phyloP scores from a whole-genome alignment of 129 eudicot species.

The Chrysanthemum makinoi region DNA sequence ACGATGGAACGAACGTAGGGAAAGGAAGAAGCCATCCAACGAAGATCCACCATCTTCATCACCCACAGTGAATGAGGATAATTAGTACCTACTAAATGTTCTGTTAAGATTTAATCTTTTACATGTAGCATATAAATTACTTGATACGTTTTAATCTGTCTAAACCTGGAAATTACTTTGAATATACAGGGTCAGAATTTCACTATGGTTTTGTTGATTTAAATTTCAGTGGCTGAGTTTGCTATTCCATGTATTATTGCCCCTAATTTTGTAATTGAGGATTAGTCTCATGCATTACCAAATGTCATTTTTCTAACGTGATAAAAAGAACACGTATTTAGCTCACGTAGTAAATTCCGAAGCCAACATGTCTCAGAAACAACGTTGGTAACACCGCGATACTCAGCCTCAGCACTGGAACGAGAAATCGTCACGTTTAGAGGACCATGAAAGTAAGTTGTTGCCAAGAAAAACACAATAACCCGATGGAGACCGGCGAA shows the following conservation, averaged over 20 bases:
- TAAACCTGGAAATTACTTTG: constrained; percentile 28
- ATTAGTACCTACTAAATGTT: constrained; percentile 34
- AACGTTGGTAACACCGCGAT: too few species aligned
- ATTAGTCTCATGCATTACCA: not conserved
- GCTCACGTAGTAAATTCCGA: too few species aligned
- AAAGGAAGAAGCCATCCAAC: constrained; percentile 43
- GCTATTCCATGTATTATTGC: not conserved
- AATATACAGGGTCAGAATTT: constrained; percentile 27
- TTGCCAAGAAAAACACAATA: too few species aligned
- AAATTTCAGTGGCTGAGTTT: not conserved
- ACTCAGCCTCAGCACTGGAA: too few species aligned
- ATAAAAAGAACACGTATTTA: not conserved
- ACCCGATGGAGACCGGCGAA: too few species aligned
- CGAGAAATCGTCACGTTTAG: too few species aligned
- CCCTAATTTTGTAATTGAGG: not conserved
- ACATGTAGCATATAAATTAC: constrained; percentile 21
- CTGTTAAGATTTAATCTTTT: constrained; percentile 12
- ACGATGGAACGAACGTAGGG: constrained; percentile 77
- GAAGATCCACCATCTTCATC: constrained; percentile 49
- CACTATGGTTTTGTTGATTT: constrained; percentile 8
- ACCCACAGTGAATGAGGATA: constrained; percentile 29
- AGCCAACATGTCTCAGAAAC: too few species aligned
- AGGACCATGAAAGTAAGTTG: too few species aligned
- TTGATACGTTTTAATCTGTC: constrained; percentile 28
- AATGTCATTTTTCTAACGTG: not conserved